These are phyloP conservation scores for Ophiocordyceps camponoti-leonardi DNA, from an alignment of 2,329 filamentous ascomycete genomes.

Conservation along the genomic window DNA sequence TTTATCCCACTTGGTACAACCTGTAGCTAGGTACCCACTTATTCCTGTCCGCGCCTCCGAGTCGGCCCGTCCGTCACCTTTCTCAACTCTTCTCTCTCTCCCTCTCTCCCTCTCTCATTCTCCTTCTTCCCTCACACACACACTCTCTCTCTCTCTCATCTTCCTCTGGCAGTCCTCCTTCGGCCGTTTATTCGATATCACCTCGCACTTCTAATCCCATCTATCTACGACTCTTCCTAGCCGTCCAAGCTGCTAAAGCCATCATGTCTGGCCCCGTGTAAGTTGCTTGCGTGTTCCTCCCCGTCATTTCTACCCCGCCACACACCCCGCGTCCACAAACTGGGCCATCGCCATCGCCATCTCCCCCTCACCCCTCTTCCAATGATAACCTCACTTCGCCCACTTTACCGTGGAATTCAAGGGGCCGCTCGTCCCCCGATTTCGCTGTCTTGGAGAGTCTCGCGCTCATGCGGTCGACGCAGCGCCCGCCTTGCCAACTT, in stretches of 20 bases:
- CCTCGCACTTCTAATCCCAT: not conserved
- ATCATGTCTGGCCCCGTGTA: conserved; percentile 53
- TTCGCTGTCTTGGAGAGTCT: not conserved
- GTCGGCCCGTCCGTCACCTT: not conserved
- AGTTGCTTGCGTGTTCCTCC: conserved; percentile 21
- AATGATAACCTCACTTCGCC: conserved; percentile 17
- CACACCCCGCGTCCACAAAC: conserved; percentile 11
- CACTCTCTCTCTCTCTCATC: not conserved
- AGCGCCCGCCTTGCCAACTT: conserved; percentile 63
- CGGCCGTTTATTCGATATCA: conserved; percentile 2
- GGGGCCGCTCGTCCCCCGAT: not conserved
- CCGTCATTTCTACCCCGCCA: conserved; percentile 18
- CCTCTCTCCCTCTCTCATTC: not conserved
- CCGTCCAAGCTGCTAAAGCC: conserved; percentile 4
- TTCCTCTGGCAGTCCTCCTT: not conserved
- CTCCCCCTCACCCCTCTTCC: too few species aligned
- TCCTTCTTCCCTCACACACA: not conserved
- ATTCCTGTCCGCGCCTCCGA: conserved; percentile 4
- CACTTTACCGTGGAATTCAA: conserved; percentile 8
- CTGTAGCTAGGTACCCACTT: conserved; percentile 4
- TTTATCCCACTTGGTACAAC: too few species aligned
- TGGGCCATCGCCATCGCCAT: conserved; percentile 4
- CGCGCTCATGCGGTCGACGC: conserved; percentile 21
- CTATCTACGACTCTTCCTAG: not conserved
- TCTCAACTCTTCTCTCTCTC: not conserved